phyloP scores from a whole-genome alignment of 495 filamentous ascomycete genomes.

The Aspergillus indologenus region DNA sequence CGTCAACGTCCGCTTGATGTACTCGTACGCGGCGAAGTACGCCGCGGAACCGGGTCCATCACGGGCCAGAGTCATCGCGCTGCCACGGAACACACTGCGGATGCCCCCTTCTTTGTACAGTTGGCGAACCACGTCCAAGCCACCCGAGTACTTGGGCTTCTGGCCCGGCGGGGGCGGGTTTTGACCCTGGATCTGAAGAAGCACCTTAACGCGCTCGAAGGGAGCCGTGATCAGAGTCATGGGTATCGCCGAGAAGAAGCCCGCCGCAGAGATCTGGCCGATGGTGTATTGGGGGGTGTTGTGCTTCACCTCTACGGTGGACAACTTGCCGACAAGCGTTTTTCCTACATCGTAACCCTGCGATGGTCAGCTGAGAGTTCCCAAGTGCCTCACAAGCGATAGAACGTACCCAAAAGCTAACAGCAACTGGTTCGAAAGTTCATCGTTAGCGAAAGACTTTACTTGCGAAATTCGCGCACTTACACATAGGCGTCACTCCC shows the following conservation, averaged over 20 bases:
- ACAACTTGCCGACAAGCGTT: constrained; percentile 67
- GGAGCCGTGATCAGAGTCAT: constrained; percentile 98
- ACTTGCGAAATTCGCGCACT: constrained; percentile 32
- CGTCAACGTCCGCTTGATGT: constrained; percentile 83
- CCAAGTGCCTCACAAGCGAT: neutral
- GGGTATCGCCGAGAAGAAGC: constrained; percentile 96
- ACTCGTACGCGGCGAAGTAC: constrained; percentile 97
- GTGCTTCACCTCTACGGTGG: constrained; percentile 59
- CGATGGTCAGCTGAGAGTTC: constrained; percentile 17
- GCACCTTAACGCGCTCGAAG: constrained; percentile 97
- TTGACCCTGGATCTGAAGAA: constrained; percentile 96
- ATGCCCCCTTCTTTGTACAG: constrained; percentile 90
- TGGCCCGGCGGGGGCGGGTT: constrained; percentile 79
- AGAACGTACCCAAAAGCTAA: constrained; percentile 77
- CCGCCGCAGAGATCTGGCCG: constrained; percentile 84
- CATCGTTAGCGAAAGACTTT: constrained; percentile 1
- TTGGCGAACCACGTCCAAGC: constrained; percentile 90
- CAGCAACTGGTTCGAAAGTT: constrained; percentile 66
- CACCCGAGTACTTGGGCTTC: constrained; percentile 89
- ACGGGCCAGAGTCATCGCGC: constrained; percentile 83
- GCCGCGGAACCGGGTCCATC: constrained; percentile 91
- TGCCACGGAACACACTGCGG: constrained; percentile 86
- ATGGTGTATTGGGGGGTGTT: constrained; percentile 66
- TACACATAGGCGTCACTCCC: constrained; percentile 98
- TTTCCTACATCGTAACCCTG: constrained; percentile 95